Evolutionary conservation across 305 asterid genomes (phyloP).

Genomic region (Solanum hybrid): DNA sequence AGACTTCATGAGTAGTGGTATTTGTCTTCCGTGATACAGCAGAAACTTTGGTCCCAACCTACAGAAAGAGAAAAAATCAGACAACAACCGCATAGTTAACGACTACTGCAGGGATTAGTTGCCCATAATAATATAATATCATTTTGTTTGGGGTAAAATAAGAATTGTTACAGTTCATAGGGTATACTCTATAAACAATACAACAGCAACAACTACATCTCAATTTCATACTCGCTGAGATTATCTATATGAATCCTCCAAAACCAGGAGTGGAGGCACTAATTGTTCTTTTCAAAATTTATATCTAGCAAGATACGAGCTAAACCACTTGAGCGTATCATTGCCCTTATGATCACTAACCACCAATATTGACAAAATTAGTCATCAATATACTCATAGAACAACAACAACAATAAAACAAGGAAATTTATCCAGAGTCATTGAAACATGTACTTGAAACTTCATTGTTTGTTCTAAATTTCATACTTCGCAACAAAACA

Average conservation of each 20-base stretch:
- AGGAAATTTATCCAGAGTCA: neutral
- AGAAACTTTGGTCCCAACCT: too few species aligned
- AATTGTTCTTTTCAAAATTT: neutral
- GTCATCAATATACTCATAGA: neutral
- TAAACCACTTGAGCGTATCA: neutral
- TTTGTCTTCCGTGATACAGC: too few species aligned
- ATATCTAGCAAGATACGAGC: neutral
- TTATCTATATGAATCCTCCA: neutral
- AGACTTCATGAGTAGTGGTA: too few species aligned
- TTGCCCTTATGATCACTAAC: neutral
- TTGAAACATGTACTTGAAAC: neutral
- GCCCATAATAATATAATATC: neutral
- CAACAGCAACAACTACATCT: neutral
- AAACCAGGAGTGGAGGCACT: neutral
- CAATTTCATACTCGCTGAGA: neutral
- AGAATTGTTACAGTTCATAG: neutral
- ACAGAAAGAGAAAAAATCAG: too few species aligned
- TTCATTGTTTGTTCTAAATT: neutral
- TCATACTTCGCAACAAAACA: too few species aligned
- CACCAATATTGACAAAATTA: neutral
- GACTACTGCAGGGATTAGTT: neutral
- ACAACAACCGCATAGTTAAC: neutral
- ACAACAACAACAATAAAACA: neutral
- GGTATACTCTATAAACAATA: neutral
- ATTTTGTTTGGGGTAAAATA: neutral